Conservation (phyloP, 2,329 filamentous ascomycete species). For the Thelonectria discophora region DNA sequence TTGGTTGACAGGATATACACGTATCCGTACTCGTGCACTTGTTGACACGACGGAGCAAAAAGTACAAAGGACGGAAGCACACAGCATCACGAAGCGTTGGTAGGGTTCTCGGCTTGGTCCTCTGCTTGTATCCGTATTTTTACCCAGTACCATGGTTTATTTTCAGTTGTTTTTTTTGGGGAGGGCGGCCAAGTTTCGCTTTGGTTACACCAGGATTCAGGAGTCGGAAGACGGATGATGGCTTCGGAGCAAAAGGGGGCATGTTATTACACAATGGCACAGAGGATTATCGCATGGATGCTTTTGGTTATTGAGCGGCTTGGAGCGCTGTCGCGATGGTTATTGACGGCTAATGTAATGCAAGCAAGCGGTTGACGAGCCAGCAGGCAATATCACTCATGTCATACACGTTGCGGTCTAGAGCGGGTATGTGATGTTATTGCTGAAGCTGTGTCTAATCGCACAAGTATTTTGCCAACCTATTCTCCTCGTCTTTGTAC, state of each 20-base stretch:
- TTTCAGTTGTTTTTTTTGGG: not conserved
- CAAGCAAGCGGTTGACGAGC: too few relatives aligned
- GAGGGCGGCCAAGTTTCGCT: slow-evolving; percentile 12
- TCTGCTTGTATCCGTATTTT: slow-evolving; percentile 16
- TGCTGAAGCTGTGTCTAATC: too few relatives aligned
- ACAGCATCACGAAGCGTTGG: slow-evolving; percentile 26
- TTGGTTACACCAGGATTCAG: slow-evolving; percentile 11
- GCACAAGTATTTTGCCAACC: too few relatives aligned
- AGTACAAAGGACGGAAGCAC: slow-evolving; percentile 23
- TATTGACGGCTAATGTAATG: too few relatives aligned
- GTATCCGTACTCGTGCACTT: slow-evolving; percentile 18
- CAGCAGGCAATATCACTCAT: too few relatives aligned
- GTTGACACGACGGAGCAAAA: slow-evolving; percentile 23
- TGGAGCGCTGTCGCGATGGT: too few relatives aligned
- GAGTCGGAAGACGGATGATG: slow-evolving; percentile 19
- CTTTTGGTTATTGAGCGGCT: not conserved
- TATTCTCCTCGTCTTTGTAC: too few relatives aligned
- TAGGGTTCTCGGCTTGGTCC: slow-evolving; percentile 18
- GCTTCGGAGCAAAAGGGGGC: slow-evolving; percentile 19
- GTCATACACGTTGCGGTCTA: too few relatives aligned
- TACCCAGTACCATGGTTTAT: slow-evolving; percentile 8
- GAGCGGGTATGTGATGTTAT: too few relatives aligned
- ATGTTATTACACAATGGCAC: slow-evolving; percentile 13
- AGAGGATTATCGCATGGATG: slow-evolving; percentile 20
- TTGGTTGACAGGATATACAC: slow-evolving; percentile 37